phyloP scores from a whole-genome alignment of 164 flowering plant genomes.

The Nelumbo lutea region DNA sequence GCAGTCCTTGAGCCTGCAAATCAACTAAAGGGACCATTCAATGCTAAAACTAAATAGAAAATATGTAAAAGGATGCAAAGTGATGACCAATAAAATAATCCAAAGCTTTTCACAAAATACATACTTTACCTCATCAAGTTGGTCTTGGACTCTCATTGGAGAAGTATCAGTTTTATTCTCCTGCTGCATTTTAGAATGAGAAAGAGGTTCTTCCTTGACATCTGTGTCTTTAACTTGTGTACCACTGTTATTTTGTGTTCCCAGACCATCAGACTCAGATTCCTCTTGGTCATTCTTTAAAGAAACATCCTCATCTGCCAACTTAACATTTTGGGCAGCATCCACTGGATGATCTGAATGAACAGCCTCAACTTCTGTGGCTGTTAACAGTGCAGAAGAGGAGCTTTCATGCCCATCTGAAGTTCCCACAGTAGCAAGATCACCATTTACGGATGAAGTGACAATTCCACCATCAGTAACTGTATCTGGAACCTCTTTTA shows the following conservation, averaged over 20 bases:
- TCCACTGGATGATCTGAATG: constrained; percentile 32
- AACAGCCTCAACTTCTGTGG: constrained; percentile 25
- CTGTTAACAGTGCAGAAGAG: constrained; percentile 22
- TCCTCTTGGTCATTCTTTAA: constrained; percentile 31
- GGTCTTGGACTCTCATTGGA: constrained; percentile 61
- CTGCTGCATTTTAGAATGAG: constrained; percentile 28
- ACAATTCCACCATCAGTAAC: constrained; percentile 23
- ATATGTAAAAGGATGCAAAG: not conserved
- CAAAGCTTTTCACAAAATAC: constrained; percentile 5
- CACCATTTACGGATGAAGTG: constrained; percentile 33
- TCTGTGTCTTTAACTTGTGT: constrained; percentile 29
- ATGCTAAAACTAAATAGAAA: constrained; percentile 8
- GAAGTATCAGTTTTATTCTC: constrained; percentile 35
- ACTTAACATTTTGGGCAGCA: constrained; percentile 22
- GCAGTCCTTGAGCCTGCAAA: constrained; percentile 92
- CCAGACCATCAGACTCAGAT: constrained; percentile 29
- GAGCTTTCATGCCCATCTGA: constrained; percentile 26
- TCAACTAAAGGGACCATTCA: constrained; percentile 33
- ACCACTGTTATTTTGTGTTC: constrained; percentile 24
- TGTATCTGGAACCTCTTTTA: constrained; percentile 20
- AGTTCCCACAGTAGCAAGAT: constrained; percentile 27
- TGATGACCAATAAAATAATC: not conserved
- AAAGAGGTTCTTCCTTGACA: constrained; percentile 31
- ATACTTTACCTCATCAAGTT: constrained; percentile 84
- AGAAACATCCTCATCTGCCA: constrained; percentile 29